A percentile compares a stretch with the other conserved stretches of the same genome.
Evolutionary conservation across 2,329 filamentous ascomycete genomes (phyloP).

Genomic region (Colletotrichum theobromicola): DNA sequence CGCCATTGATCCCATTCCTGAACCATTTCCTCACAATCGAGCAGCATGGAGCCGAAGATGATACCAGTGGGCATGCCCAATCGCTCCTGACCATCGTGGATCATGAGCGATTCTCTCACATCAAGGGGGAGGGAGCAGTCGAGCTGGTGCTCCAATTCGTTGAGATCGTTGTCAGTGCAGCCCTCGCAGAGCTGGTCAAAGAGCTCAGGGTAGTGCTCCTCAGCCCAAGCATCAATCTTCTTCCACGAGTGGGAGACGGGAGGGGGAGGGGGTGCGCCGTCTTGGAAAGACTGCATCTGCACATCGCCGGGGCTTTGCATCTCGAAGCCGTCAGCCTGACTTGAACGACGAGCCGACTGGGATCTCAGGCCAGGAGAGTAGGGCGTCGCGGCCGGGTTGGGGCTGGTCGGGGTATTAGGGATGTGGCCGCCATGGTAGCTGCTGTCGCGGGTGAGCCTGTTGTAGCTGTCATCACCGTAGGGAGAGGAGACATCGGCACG

Average conservation of each 20-base stretch:
- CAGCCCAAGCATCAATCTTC: conserved; percentile 92
- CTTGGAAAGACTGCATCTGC: conserved; percentile 94
- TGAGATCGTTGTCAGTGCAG: conserved; percentile 91
- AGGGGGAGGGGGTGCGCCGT: conserved; percentile 88
- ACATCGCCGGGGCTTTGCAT: conserved; percentile 81
- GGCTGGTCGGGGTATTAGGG: conserved; percentile 52
- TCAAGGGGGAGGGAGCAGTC: conserved; percentile 94
- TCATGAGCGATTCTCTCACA: conserved; percentile 86
- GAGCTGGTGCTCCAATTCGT: conserved; percentile 94
- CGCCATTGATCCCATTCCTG: conserved; percentile 99
- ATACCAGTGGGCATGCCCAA: conserved; percentile 90
- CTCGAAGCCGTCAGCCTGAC: conserved; percentile 71
- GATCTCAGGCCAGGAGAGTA: conserved; percentile 93
- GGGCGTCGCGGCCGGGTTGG: conserved; percentile 65
- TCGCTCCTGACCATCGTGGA: conserved; percentile 97
- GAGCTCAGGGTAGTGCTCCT: conserved; percentile 94
- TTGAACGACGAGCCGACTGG: conserved; percentile 70
- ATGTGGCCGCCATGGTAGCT: conserved; percentile 67
- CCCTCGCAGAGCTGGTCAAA: conserved; percentile 93
- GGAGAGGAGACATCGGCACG: conserved; percentile 81
- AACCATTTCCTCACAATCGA: conserved; percentile 97
- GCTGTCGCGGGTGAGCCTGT: conserved; percentile 39
- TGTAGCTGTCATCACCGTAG: conserved; percentile 73
- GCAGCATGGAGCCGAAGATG: conserved; percentile 91
- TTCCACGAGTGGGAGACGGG: conserved; percentile 90